Percentiles rank a stretch among this genome's conserved stretches.
These are phyloP conservation scores for Candida suzukii DNA, from an alignment of 805 yeast genomes.

Conservation along the genomic window DNA sequence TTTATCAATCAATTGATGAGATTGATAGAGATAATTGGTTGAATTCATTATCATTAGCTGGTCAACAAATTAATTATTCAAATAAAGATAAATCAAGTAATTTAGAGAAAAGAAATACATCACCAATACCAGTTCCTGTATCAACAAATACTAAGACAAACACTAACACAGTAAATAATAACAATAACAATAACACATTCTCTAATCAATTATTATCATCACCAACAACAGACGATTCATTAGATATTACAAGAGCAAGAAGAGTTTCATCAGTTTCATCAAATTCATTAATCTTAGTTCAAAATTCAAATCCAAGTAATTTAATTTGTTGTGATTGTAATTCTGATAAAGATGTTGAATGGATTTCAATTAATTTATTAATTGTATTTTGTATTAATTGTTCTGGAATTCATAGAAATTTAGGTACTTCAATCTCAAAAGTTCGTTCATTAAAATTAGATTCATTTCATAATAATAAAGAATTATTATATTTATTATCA, in stretches of 20 bases:
- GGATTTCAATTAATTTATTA: conserved; percentile 76
- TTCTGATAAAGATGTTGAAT: conserved; percentile 57
- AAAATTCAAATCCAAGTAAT: conserved; percentile 46
- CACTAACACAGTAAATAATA: too few species aligned
- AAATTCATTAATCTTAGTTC: conserved; percentile 30
- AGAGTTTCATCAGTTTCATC: conserved; percentile 28
- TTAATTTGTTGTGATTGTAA: conserved; percentile 76
- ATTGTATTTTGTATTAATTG: conserved; percentile 77
- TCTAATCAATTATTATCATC: background rate
- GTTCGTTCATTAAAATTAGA: conserved; percentile 76
- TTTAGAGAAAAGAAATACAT: background rate
- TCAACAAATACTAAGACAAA: too few species aligned
- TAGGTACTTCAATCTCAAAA: conserved; percentile 79
- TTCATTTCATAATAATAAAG: conserved; percentile 42
- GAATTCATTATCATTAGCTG: conserved; percentile 50
- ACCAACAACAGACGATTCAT: background rate
- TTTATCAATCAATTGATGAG: conserved; percentile 67
- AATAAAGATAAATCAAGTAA: background rate
- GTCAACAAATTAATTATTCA: conserved; percentile 23
- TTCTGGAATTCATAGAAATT: conserved; percentile 79
- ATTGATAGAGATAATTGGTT: conserved; percentile 69
- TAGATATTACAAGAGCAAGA: conserved; percentile 12
- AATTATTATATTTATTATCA: conserved; percentile 46
- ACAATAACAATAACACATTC: background rate
- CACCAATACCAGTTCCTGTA: too few species aligned